phyloP scores from a whole-genome alignment of 1,284 basidiomycete genomes.

The Fomitopsis palustris region DNA sequence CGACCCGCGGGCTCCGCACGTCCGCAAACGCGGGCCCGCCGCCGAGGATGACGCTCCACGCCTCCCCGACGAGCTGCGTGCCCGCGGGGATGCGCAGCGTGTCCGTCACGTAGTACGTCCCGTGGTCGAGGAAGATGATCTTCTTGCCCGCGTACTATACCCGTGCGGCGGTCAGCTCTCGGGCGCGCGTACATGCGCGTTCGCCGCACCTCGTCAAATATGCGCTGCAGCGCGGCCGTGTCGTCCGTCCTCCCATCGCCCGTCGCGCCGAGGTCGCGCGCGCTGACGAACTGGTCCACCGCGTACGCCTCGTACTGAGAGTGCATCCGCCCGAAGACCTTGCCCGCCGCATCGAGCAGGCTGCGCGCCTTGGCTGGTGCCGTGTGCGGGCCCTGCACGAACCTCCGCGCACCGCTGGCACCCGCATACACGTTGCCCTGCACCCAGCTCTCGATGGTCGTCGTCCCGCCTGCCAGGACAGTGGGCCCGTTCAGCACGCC shows the following conservation, averaged over 20 bases:
- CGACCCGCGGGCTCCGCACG: conserved; percentile 46
- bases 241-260: conserved; percentile 80
- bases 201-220: conserved; percentile 47
- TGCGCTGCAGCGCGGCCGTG: conserved; percentile 58
- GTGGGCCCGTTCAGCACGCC: conserved; percentile 44
- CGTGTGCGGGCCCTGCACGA: conserved; percentile 46
- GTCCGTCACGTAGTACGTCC: conserved; percentile 63
- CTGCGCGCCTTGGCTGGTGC: conserved; percentile 50
- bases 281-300: conserved; percentile 64
- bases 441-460: conserved; percentile 62
- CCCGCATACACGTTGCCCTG: conserved; percentile 69
- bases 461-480: conserved; percentile 52
- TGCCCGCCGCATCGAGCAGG: conserved; percentile 51
- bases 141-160: conserved; percentile 68
- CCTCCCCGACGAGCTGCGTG: conserved; percentile 70
- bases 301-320: conserved; percentile 54
- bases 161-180: background rate
- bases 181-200: background rate
- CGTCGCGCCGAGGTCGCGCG: conserved; percentile 65
- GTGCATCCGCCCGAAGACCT: conserved; percentile 54
- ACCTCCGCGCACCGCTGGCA: conserved; percentile 35
- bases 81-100: conserved; percentile 73
- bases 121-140: conserved; percentile 75
- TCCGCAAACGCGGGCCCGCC: conserved; percentile 57
- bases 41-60: conserved; percentile 75